Percentiles rank a stretch among this genome's conserved stretches.
phyloP scores from a whole-genome alignment of 495 filamentous ascomycete genomes.

The Wilcoxina mikolae region DNA sequence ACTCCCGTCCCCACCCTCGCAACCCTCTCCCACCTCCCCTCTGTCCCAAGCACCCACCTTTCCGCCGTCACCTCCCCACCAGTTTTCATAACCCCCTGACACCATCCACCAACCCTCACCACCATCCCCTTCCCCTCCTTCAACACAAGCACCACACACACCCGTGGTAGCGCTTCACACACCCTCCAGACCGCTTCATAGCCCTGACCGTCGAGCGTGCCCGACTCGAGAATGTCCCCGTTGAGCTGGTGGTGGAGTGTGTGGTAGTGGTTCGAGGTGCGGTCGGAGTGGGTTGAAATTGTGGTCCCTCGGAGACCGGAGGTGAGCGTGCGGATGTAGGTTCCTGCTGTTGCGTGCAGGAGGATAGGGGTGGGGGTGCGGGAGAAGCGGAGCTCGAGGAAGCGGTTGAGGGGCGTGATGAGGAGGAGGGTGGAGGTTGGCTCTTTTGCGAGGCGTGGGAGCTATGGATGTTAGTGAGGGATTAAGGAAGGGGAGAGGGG shows the following conservation, averaged over 20 bases:
- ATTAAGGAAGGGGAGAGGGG: background rate
- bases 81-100: conserved; percentile 2
- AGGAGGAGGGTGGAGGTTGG: conserved; percentile 7
- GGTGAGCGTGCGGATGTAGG: conserved; percentile 1
- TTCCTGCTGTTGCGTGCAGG: background rate
- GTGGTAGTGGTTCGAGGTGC: background rate
- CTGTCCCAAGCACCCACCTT: background rate
- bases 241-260: background rate
- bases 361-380: background rate
- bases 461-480: background rate
- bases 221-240: background rate
- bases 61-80: background rate
- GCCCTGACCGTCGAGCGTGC: background rate
- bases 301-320: background rate
- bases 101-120: conserved; percentile 7
- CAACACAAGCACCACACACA: background rate
- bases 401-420: conserved; percentile 1
- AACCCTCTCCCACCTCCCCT: conserved; percentile 1
- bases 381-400: conserved; percentile 5
- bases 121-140: background rate
- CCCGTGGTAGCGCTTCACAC: background rate
- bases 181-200: conserved; percentile 3
- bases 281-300: background rate
- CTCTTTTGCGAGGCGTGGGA: conserved; percentile 6
- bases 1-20: background rate